Evolutionary conservation across 345 rosid genomes (phyloP), one percentile per base, ranked within the genome.

Genomic region (Citrus unshiu): DNA sequence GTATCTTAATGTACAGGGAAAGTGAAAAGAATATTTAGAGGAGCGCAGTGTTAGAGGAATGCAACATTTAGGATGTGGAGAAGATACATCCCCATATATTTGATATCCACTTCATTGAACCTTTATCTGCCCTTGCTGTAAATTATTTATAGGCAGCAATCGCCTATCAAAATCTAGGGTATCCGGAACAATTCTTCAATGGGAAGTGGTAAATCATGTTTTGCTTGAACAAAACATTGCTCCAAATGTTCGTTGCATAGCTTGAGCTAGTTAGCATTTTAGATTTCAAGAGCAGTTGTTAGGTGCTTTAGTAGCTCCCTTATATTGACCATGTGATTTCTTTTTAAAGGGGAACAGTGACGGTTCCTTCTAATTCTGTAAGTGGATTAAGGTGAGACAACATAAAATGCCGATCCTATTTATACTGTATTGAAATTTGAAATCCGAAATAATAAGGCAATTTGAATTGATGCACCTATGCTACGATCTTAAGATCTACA

Each of bases 11-110:
- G 49, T 82, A 82, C 95, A 96, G 99, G 99, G 99, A 73, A 93
- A 94, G 87, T 85, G 94, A 86, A 94, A 94, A 77, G 99, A 96
- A 82, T 96, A 98, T 83, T 84, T 93, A 75, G 98, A 96, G 90
- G 98, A 96, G 84, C 93, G 46, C 3, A 40, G 10, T 7, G 49
- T 13, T 13, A 46, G 49, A 43, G 51, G 51, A 43, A 96, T 80
- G 97, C 99, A 56, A 87, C 95, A 62, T 79, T 96, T 74, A 94
- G 92, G 43, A 97, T 96, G 77, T 93, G 99, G 98, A 95, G 98
- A 95, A 91, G 88, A 94, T 96, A 77, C 95, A 93, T 86, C 95
- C 95, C 43, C 83, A 86, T 84, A 90, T 97, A 79, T 96, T 94
- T 78, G 97, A 96, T 82, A 92, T 94, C 78, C 92, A 97, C 70